Evolutionary conservation across 2,329 filamentous ascomycete genomes (phyloP), one percentile per base, ranked within the genome.

Genomic region (Daldinia sp.): DNA sequence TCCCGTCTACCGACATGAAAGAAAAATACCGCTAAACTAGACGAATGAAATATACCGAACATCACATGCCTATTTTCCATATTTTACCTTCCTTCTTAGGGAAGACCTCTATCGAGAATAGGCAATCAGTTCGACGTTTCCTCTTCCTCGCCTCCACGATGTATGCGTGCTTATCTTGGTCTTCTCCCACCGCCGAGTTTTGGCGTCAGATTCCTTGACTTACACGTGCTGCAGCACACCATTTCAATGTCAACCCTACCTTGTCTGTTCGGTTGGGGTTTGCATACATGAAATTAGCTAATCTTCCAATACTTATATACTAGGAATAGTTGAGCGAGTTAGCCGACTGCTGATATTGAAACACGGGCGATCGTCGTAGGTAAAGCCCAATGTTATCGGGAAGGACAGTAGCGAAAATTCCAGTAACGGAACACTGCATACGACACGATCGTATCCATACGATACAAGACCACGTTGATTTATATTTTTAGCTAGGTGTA

Each of bases 1-100:
- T 56, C 25, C 17, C 32, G 29, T 43, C 29, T 56, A 43, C 52
- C 32, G 53, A 54, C 34, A 30, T 48, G 15, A 30, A 19, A 17
- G 11, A 32, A 48, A 47, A 47, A 57, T 57, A 35, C 49, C 56
- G 61, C 32, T 60, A 56, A 39, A 41, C 57, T 50, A 17, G 17
- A 48, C 48, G 23, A 30, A 52, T 54, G 29, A 51, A 64, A 57
- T 61, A 61, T 29, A 47, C 11, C 25, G 39, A 55, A 30, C 32
- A 30, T 47, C 59, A 56, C 55, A 63, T 60, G 54, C 21, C 51
- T 34, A n/a, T 23, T 50, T 30, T 39, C 39, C 41, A 39, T 53
- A 21, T 48, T 50, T 30, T 52, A 66, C 59, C 51, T 66, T 43
- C 63, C 59, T 27, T 60, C 53, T 53, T 61, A 21, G 56, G 60